Evolutionary conservation across 1,284 basidiomycete genomes (phyloP).

Genomic region (Naganishia albida): DNA sequence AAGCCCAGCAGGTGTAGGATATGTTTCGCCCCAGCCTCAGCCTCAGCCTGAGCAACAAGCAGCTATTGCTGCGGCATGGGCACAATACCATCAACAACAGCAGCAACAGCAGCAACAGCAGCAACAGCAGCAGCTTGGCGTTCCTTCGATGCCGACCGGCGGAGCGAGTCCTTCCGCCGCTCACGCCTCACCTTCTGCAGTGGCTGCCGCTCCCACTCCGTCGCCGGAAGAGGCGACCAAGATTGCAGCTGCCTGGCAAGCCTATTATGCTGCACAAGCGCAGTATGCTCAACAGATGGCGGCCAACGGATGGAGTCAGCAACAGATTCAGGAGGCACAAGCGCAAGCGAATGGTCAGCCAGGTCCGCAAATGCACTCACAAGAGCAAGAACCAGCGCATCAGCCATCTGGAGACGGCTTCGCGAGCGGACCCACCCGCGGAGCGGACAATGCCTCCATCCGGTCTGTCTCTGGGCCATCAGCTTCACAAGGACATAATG

Average conservation of each 20-base stretch:
- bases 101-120: constrained; percentile 19
- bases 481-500: background rate
- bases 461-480: constrained; percentile 9
- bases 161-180: constrained; percentile 14
- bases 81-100: constrained; percentile 45
- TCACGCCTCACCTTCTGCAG: background rate
- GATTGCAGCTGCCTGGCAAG: constrained; percentile 32
- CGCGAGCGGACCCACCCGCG: background rate
- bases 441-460: background rate
- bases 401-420: constrained; percentile 14
- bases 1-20: constrained; percentile 14
- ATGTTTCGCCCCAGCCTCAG: constrained; percentile 25
- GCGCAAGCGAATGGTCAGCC: constrained; percentile 33
- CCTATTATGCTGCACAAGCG: constrained; percentile 32
- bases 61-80: constrained; percentile 50
- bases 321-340: constrained; percentile 33
- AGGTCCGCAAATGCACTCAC: constrained; percentile 15
- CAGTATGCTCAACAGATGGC: constrained; percentile 28
- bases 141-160: constrained; percentile 3
- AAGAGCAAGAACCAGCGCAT: constrained; percentile 7
- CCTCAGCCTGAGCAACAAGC: constrained; percentile 39
- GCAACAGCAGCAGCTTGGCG: constrained; percentile 21
- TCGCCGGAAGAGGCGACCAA: constrained; percentile 30
- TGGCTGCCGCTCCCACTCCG: constrained; percentile 16
- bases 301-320: constrained; percentile 24